Evolutionary conservation across 2,329 filamentous ascomycete genomes (phyloP), one percentile per base, ranked within the genome.

Genomic region (Zymoseptoria brevis): DNA sequence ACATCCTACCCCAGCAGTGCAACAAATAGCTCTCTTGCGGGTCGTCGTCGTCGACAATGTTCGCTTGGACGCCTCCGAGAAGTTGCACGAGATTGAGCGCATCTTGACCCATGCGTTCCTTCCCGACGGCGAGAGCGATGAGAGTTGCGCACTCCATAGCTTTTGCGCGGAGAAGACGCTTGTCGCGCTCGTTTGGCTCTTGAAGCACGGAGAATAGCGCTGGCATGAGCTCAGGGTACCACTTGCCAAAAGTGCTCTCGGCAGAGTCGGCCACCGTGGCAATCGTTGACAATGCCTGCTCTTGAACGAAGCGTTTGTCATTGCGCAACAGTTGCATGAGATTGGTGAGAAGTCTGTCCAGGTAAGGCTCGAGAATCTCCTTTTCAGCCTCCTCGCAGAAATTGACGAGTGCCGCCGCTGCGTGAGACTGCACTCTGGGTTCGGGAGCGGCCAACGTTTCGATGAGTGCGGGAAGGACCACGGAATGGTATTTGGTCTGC

Each of bases 1-100:
- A 97, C 94, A 99, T 99, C 54, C 94, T 87, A 56, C 94, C 94
- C 94, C 94, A 99, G 78, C 94, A 99, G 80, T 99, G 94, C 76
- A 99, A 89, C 41, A 99, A 82, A 74, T 99, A 99, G 69, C 96
- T 93, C 16, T 91, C 89, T 75, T 99, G 94, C 48, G 94, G 94
- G 71, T 99, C 94, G 68, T 99, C 94, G 1, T 91, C 78, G 69
- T 99, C 94, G 4, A 86, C 87, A 62, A 97, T 94, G 71, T 83
- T 87, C 67, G 86, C 81, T 74, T 99, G 94, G 58, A 97, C 96
- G 62, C 84, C 85, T 56, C 89, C 92, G 56, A 99, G 81, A 21
- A 96, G 82, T 68, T 96, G 87, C 19, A 97, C 93, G 49, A 99
- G 80, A 50, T 86, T 88, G 76, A 94, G 81, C 3, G 93, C 92